These are phyloP conservation scores for Eruca vesicaria DNA, from an alignment of 441 rosid species.

Conservation along the genomic window DNA sequence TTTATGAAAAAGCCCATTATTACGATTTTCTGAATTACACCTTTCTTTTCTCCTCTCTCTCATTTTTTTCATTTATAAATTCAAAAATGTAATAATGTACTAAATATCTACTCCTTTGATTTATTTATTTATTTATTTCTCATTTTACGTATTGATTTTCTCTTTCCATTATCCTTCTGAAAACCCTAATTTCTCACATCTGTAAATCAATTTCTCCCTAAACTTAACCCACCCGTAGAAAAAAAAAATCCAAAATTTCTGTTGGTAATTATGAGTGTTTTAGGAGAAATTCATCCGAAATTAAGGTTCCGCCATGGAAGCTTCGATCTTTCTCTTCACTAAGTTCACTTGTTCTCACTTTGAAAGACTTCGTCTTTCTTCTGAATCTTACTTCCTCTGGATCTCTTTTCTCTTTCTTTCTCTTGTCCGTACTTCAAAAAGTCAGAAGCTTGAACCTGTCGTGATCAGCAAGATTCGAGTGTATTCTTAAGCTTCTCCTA, in stretches of 20 bases:
- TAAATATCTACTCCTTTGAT: constrained; percentile 36
- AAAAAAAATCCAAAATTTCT: constrained; percentile 16
- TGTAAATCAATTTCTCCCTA: constrained; percentile 38
- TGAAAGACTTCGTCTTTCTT: constrained; percentile 26
- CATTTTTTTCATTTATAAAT: neutral
- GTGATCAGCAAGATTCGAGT: constrained; percentile 29
- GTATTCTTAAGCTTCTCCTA: constrained; percentile 22
- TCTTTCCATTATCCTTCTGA: constrained; percentile 45
- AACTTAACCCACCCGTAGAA: constrained; percentile 30
- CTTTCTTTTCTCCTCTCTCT: constrained; percentile 19
- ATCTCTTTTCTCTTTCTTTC: constrained; percentile 22
- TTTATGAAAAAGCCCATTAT: constrained; percentile 60
- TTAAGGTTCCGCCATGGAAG: constrained; percentile 42
- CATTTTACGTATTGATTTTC: constrained; percentile 42
- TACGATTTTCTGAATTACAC: constrained; percentile 43
- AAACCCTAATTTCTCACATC: constrained; percentile 73
- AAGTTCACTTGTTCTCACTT: constrained; percentile 24
- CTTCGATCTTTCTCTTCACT: constrained; percentile 41
- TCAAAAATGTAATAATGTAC: constrained; percentile 45
- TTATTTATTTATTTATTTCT: constrained; percentile 13
- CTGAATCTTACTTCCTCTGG: constrained; percentile 27
- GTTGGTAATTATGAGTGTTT: constrained; percentile 38
- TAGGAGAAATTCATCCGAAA: neutral
- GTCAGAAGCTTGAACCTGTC: constrained; percentile 30
- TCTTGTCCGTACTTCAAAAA: constrained; percentile 9